These are phyloP conservation scores for Myxozyma lipomycoides DNA, from an alignment of 805 yeast species.

Conservation along the genomic window DNA sequence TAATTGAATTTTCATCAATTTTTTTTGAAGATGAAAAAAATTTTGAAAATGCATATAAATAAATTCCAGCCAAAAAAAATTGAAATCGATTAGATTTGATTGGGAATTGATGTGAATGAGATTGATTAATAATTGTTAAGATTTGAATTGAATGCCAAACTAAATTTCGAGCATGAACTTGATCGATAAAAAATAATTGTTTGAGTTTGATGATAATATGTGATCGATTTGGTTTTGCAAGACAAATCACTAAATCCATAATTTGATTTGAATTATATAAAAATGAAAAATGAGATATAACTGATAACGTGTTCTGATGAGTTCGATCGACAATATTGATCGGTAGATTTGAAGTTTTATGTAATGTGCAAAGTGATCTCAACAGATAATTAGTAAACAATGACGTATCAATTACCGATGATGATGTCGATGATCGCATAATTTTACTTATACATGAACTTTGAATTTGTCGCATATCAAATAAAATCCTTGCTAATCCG, in stretches of 20 bases:
- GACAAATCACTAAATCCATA: slow-evolving; percentile 15
- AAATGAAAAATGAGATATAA: slow-evolving; percentile 26
- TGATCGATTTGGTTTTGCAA: slow-evolving; percentile 13
- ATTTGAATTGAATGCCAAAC: slow-evolving; percentile 32
- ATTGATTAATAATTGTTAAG: slow-evolving; percentile 19
- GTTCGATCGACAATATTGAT: slow-evolving; percentile 7
- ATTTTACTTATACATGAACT: slow-evolving; percentile 17
- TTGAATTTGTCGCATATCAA: slow-evolving; percentile 30
- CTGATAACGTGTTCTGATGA: slow-evolving; percentile 19
- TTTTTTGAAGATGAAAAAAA: slow-evolving; percentile 5
- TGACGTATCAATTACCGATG: too few relatives aligned
- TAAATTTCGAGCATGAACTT: slow-evolving; percentile 19
- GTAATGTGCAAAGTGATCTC: too few relatives aligned
- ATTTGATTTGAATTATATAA: slow-evolving; percentile 25
- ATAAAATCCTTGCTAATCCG: slow-evolving; percentile 27
- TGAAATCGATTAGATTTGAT: slow-evolving; percentile 23
- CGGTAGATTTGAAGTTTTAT: slow-evolving; percentile 12
- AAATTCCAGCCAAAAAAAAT: slow-evolving; percentile 29
- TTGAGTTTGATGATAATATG: slow-evolving; percentile 16
- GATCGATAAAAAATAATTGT: slow-evolving; percentile 16
- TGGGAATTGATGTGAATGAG: slow-evolving; percentile 29
- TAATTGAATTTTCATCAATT: slow-evolving; percentile 3
- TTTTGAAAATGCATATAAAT: slow-evolving; percentile 27
- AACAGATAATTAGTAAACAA: too few relatives aligned
- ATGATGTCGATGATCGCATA: not conserved